A percentile compares a stretch with the other conserved stretches of the same genome.
Conservation (phyloP, 495 filamentous ascomycete genomes). For the Neurospora tetraspora region DNA sequence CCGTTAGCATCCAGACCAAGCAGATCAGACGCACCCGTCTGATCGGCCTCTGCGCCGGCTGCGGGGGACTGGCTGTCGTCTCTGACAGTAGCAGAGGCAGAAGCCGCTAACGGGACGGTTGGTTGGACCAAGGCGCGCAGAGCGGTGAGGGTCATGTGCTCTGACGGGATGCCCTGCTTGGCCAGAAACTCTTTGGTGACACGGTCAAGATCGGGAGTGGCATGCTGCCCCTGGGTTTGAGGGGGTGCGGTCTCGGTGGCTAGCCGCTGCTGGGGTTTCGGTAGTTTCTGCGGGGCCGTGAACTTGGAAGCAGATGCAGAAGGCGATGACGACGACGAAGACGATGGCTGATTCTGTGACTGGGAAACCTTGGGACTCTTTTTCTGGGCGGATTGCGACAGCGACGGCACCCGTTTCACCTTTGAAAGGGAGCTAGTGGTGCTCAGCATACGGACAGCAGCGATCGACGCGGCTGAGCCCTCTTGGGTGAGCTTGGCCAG, state of each 20-base stretch:
- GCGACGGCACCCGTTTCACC: slow-evolving; percentile 10
- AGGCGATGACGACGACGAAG: background rate
- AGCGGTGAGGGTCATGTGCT: slow-evolving; percentile 20
- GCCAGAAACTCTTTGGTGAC: slow-evolving; percentile 20
- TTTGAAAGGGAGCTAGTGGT: slow-evolving; percentile 5
- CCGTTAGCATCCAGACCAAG: slow-evolving; percentile 17
- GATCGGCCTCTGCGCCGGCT: slow-evolving; percentile 3
- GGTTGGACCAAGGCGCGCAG: slow-evolving; percentile 20
- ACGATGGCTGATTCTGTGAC: background rate
- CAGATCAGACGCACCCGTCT: slow-evolving; percentile 14
- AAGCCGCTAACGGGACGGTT: slow-evolving; percentile 8
- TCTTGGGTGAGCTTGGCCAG: slow-evolving; percentile 8
- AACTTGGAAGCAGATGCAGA: background rate
- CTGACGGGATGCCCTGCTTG: slow-evolving; percentile 22
- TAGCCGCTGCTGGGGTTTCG: background rate
- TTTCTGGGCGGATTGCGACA: slow-evolving; percentile 1
- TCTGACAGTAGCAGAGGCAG: background rate
- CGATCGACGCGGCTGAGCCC: slow-evolving; percentile 5
- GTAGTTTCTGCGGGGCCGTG: background rate
- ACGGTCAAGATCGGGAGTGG: slow-evolving; percentile 18
- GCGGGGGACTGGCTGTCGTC: slow-evolving; percentile 5
- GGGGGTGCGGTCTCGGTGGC: background rate
- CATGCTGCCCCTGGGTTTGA: slow-evolving; percentile 2
- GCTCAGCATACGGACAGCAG: slow-evolving; percentile 1
- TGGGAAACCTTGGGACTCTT: background rate